Base-by-base conservation (phyloP, 192 early-diverging fungal genomes). In the Oehlia diaphana region DNA sequence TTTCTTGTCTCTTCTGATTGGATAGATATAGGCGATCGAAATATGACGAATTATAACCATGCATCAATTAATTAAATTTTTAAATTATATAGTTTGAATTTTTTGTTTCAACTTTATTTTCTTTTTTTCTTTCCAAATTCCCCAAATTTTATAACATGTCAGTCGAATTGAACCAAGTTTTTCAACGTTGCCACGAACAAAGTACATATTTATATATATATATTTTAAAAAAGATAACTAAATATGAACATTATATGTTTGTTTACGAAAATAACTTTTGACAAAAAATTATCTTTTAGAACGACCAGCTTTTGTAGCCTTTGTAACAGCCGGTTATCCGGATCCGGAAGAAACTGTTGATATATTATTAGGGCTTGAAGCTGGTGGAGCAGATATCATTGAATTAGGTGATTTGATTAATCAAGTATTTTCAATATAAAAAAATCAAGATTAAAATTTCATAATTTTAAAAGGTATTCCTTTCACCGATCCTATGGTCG, bases 401-500 rank as follows among this genome's bases (percentile, higher is more conserved):
- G 98, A 99, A 86, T 88, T 99, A 26, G 98, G 98, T 91, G 84
- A 68, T 68, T 64, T 23, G 14, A 58, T 72, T 33, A 13, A 31
- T 31, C 31, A 31, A 31, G 31, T 37, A 37, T 37, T 6, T 7
- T 42, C 7, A 42, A 42, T 6, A 42, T 6, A 8, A 42, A 42
- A 39, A 42, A 58, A 3, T 37, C 35, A 37, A 37, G 35, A 37
- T 37, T 37, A 37, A 37, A 3, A 4, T 37, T 37, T 3, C 4
- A 26, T 49, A 5, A 50, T 28, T 58, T 10, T 58, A 8, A 66
- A 47, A 93, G 92, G 92, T 49, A 91, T 99, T 16, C 98, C 98
- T 14, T 99, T 99, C 83, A 96, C 97, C 33, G 98, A 99, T 81
- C 97, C 98, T 44, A 88, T 98, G 31, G 98, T 96, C 21, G 98